Evolutionary conservation across 2,329 filamentous ascomycete genomes (phyloP).

Genomic region (Botryotinia globosa): DNA sequence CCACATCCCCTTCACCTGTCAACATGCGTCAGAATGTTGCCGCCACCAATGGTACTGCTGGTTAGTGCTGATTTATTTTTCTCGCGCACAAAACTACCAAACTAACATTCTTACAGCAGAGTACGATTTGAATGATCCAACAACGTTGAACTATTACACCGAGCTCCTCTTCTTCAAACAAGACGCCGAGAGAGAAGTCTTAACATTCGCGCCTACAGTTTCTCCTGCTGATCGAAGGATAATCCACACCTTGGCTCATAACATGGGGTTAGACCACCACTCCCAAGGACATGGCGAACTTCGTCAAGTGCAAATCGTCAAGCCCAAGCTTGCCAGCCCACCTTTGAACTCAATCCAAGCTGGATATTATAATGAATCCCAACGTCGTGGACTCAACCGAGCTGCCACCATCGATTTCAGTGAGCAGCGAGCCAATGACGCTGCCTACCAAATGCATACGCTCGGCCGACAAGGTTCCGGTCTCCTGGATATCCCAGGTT

Average conservation of each 20-base stretch:
- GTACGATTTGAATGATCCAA: constrained; percentile 87
- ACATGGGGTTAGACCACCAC: constrained; percentile 87
- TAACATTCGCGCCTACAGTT: constrained; percentile 79
- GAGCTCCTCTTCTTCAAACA: constrained; percentile 87
- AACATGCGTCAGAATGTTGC: constrained; percentile 29
- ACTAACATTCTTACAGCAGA: constrained; percentile 40
- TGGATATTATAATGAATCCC: constrained; percentile 65
- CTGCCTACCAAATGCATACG: constrained; percentile 68
- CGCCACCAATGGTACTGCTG: constrained; percentile 17
- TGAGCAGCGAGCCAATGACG: constrained; percentile 65
- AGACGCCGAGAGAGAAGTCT: constrained; percentile 70
- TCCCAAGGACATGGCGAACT: constrained; percentile 86
- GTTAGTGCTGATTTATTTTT: constrained; percentile 23
- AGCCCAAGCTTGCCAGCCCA: constrained; percentile 41
- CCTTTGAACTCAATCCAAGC: constrained; percentile 44
- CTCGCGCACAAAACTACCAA: neutral
- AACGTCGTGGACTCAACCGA: constrained; percentile 81
- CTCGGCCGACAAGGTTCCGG: constrained; percentile 76
- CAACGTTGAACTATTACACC: constrained; percentile 84
- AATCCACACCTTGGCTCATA: constrained; percentile 91
- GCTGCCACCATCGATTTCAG: constrained; percentile 98
- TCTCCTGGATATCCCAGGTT: constrained; percentile 85
- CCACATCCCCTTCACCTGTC: constrained; percentile 37
- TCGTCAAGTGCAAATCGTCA: constrained; percentile 87
- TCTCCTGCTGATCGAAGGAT: constrained; percentile 81